These are phyloP conservation scores for Phyllosticta citribraziliensis DNA, from an alignment of 2,329 filamentous ascomycete genomes.

Conservation along the genomic window DNA sequence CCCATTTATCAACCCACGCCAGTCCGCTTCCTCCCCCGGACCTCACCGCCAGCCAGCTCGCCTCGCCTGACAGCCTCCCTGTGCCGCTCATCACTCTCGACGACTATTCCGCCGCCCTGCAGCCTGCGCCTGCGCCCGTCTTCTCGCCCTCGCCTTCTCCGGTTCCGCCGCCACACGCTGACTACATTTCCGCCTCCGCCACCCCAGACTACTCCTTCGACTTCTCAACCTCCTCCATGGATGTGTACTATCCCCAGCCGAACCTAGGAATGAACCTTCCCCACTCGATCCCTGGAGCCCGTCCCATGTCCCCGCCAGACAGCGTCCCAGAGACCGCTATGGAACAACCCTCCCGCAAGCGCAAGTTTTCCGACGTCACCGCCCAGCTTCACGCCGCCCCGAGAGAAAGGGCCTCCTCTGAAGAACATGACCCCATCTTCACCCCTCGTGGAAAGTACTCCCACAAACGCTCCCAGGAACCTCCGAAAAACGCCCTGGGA, in stretches of 20 bases:
- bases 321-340: background rate
- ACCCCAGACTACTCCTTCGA: background rate
- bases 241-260: background rate
- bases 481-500: constrained; percentile 56
- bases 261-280: background rate
- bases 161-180: background rate
- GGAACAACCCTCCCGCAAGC: constrained; percentile 6
- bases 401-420: background rate
- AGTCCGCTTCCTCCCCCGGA: background rate
- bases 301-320: constrained; percentile 2
- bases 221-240: background rate
- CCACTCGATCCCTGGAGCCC: background rate
- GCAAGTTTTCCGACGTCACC: constrained; percentile 7
- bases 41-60: background rate
- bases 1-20: background rate
- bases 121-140: background rate
- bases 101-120: background rate
- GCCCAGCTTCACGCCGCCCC: background rate
- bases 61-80: background rate
- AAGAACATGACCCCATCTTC: constrained; percentile 7
- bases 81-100: constrained; percentile 1
- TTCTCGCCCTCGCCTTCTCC: background rate
- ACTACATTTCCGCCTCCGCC: background rate
- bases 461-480: constrained; percentile 37
- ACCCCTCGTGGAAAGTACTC: constrained; percentile 26